Evolutionary conservation across 768 basidiomycete species (phyloP).

Genomic region (Collybiopsis confluens): DNA sequence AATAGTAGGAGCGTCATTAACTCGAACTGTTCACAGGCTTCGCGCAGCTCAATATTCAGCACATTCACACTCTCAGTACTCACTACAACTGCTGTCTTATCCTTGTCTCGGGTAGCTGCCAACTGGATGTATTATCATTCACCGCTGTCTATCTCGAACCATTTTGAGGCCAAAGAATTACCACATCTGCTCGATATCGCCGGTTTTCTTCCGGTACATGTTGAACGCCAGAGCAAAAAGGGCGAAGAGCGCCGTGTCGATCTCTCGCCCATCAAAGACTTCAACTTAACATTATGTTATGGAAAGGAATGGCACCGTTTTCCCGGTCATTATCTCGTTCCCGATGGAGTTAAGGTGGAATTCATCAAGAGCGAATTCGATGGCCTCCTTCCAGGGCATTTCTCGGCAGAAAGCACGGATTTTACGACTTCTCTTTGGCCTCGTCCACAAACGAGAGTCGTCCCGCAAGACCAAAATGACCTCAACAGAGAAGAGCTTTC

Average conservation of each 20-base stretch:
- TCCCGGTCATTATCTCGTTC: slow-evolving; percentile 86
- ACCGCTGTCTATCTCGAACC: slow-evolving; percentile 66
- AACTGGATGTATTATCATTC: slow-evolving; percentile 89
- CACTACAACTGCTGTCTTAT: slow-evolving; percentile 61
- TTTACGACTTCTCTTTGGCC: slow-evolving; percentile 40
- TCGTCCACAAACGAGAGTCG: slow-evolving; percentile 55
- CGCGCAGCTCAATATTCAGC: slow-evolving; percentile 70
- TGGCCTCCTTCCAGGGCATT: slow-evolving; percentile 85
- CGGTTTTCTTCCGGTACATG: slow-evolving; percentile 50
- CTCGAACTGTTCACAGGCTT: slow-evolving; percentile 49
- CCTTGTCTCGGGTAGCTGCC: slow-evolving; percentile 76
- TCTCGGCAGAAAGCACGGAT: slow-evolving; percentile 37
- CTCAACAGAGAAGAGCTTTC: slow-evolving; percentile 74
- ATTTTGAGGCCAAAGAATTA: slow-evolving; percentile 74
- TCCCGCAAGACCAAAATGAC: slow-evolving; percentile 77
- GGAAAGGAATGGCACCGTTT: slow-evolving; percentile 98
- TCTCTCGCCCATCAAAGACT: slow-evolving; percentile 59
- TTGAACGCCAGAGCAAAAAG: slow-evolving; percentile 36
- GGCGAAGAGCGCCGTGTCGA: slow-evolving; percentile 50
- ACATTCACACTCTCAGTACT: slow-evolving; percentile 70
- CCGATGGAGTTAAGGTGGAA: slow-evolving; percentile 74
- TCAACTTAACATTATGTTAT: slow-evolving; percentile 76
- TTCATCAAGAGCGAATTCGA: slow-evolving; percentile 92
- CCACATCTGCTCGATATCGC: slow-evolving; percentile 76
- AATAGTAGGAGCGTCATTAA: neutral